phyloP scores from a whole-genome alignment of 805 yeast species.

The Wickerhamomyces kurtzmanii region DNA sequence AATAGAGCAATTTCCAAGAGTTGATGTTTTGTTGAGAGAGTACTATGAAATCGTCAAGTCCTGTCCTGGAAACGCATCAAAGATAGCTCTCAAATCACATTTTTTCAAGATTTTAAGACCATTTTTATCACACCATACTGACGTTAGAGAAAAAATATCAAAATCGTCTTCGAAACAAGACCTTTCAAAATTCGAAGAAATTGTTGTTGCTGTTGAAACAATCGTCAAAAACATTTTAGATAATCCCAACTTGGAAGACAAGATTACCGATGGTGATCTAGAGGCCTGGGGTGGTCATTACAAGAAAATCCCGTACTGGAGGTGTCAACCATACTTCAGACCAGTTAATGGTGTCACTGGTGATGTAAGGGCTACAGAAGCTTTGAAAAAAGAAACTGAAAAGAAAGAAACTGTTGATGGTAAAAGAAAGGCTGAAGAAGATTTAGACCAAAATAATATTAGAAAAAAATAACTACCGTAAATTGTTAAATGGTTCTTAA shows the following conservation, averaged over 20 bases:
- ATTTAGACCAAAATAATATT: constrained; percentile 8
- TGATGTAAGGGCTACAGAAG: constrained; percentile 26
- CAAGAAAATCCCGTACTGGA: constrained; percentile 83
- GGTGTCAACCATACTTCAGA: constrained; percentile 93
- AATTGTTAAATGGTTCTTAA: too few relatives aligned
- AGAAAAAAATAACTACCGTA: too few relatives aligned
- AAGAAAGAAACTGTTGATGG: background rate
- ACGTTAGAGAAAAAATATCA: constrained; percentile 68
- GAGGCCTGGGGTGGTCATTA: constrained; percentile 77
- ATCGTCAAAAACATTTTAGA: constrained; percentile 48
- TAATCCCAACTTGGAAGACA: constrained; percentile 48
- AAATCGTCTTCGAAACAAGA: constrained; percentile 30
- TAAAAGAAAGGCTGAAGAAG: constrained; percentile 17
- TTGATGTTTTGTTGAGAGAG: constrained; percentile 75
- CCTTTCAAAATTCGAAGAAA: constrained; percentile 37
- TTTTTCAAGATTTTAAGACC: constrained; percentile 79
- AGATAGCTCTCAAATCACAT: constrained; percentile 83
- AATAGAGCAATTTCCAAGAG: constrained; percentile 73
- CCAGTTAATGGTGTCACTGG: constrained; percentile 72
- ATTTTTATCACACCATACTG: constrained; percentile 70
- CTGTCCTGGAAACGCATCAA: constrained; percentile 49
- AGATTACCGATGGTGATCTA: constrained; percentile 39
- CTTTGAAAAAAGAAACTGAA: constrained; percentile 7
- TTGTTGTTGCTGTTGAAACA: constrained; percentile 59
- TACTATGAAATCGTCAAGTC: constrained; percentile 69